Base-by-base conservation (phyloP, 208 protist genomes). In the Wallacemonas rigidus region DNA sequence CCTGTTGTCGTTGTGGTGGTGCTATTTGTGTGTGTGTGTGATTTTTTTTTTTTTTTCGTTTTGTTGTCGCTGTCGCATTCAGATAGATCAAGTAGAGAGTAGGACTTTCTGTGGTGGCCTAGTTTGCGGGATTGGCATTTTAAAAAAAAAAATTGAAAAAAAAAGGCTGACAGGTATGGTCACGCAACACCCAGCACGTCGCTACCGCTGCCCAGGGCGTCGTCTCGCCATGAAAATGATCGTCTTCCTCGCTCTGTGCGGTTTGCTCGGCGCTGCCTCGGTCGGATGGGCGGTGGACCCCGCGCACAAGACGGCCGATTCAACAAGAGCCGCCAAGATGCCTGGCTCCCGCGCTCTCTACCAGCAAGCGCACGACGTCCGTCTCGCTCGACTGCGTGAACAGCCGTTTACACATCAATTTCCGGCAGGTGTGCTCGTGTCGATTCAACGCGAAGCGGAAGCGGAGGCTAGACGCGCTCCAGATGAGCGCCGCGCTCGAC, bases 351-450 rank as follows among this genome's bases (percentile, higher is more conserved):
- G 56, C 17, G 56, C 15, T 7, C 4, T 9, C 3, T 7, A 7
- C 36, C 56, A 41, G 5, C 56, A 15, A 7, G 35, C 35, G 17
- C 56, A 62, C 36, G 56, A 62, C 56, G 56, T 8, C 15, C 43
- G 43, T 15, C 26, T 62, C 9, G 56, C 56, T 17, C 9, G 0
- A 6, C 3, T 26, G 56, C 15, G 3, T 5, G 17, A n/a, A 5
- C 6, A 62, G 7, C 56, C 56, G 6, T 38, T 62, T 38, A 62
- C 56, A 17, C 56, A 62, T 15, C 36, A 7, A 7, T 62, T 62
- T 62, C 56, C 56, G 6, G 56, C 56, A 12, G 56, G 56, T 62
- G 56, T 62, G 38, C 56, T 62, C 56, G 56, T 62, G 56, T 43
- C 36, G 6, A 62, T 62, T 12, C 56, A 62, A 17, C 56, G 56